These are phyloP conservation scores for Rhexocercosporidium sp. DNA, from an alignment of 2,329 filamentous ascomycete genomes.

Conservation along the genomic window DNA sequence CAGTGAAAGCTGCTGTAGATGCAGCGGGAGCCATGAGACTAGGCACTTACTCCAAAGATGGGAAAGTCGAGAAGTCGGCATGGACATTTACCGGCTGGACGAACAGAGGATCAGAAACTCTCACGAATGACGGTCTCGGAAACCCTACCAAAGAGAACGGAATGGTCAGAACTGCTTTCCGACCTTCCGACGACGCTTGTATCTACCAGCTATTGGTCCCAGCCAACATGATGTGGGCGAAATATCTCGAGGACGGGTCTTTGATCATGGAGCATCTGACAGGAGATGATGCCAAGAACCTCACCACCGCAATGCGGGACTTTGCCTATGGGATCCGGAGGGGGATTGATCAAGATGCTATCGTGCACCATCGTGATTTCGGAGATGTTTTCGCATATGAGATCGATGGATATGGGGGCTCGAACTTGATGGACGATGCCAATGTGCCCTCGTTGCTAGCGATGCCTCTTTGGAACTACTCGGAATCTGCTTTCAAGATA, in stretches of 20 bases:
- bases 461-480: constrained; percentile 66
- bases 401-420: constrained; percentile 66
- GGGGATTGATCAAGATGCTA: constrained; percentile 73
- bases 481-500: constrained; percentile 32
- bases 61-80: constrained; percentile 59
- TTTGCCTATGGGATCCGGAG: constrained; percentile 67
- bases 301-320: constrained; percentile 59
- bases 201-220: constrained; percentile 87
- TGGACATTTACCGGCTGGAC: constrained; percentile 83
- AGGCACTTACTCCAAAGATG: constrained; percentile 71
- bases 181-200: constrained; percentile 84
- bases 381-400: constrained; percentile 79
- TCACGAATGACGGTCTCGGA: constrained; percentile 77
- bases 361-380: constrained; percentile 66
- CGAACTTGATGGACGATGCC: constrained; percentile 73
- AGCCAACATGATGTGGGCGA: constrained; percentile 82
- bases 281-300: constrained; percentile 49
- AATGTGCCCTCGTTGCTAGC: constrained; percentile 72
- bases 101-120: constrained; percentile 78
- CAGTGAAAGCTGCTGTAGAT: constrained; percentile 71
- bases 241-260: constrained; percentile 60
- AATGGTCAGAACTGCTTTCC: constrained; percentile 84
- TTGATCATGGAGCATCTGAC: constrained; percentile 57
- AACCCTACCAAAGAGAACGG: constrained; percentile 80
- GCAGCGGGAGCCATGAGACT: constrained; percentile 73